Percentiles rank a stretch among this genome's conserved stretches.
Evolutionary conservation across 345 rosid species (phyloP).

Genomic region (Streptanthus diversifolius): DNA sequence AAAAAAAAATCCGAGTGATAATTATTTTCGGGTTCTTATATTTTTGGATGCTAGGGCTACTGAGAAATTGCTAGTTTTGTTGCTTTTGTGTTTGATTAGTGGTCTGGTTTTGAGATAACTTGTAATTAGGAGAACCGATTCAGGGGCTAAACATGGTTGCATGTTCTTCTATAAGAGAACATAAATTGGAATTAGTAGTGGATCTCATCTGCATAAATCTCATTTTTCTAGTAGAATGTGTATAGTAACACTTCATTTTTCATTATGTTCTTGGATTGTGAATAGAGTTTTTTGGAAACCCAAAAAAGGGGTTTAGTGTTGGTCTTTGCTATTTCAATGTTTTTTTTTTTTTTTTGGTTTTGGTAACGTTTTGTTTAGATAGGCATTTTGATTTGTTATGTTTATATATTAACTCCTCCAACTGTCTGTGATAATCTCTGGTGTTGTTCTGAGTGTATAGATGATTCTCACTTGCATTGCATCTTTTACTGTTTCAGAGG

Average conservation of each 20-base stretch:
- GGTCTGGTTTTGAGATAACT: slow-evolving; percentile 4
- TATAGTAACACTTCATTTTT: neutral
- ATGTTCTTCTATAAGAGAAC: slow-evolving; percentile 10
- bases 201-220: neutral
- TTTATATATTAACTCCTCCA: neutral
- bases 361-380: neutral
- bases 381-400: neutral
- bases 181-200: neutral
- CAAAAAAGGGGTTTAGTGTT: neutral
- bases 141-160: slow-evolving; percentile 27
- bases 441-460: neutral
- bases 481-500: slow-evolving; percentile 7
- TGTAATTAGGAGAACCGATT: slow-evolving; percentile 17
- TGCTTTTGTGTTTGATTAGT: neutral
- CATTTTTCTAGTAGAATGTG: neutral
- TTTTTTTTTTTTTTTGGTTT: neutral
- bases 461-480: slow-evolving; percentile 5
- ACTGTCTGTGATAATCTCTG: neutral
- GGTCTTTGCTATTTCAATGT: neutral
- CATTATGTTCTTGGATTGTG: slow-evolving; percentile 3
- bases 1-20: slow-evolving; percentile 2
- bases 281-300: neutral
- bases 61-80: neutral
- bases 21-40: neutral
- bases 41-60: slow-evolving; percentile 9